Conservation (phyloP, 2,329 filamentous ascomycete genomes). For the Fusarium cyanostomum region DNA sequence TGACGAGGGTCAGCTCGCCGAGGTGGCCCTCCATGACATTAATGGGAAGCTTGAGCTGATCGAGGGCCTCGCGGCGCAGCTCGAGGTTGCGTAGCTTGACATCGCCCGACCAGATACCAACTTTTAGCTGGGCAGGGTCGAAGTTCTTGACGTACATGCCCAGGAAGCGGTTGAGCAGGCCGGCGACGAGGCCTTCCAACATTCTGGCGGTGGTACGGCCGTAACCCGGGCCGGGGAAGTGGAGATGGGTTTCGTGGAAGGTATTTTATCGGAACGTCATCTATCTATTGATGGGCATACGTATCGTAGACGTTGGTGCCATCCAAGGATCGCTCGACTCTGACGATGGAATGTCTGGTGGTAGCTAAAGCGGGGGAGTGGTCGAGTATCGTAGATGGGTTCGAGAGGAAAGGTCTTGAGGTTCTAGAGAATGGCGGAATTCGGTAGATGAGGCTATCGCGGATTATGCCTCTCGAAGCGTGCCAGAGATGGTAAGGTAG, state of each 20-base stretch:
- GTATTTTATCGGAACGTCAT: conserved; percentile 38
- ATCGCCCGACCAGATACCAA: conserved; percentile 98
- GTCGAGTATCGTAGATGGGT: conserved; percentile 1
- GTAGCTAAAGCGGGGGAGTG: conserved; percentile 18
- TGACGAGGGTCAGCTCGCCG: conserved; percentile 88
- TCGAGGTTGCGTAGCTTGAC: conserved; percentile 94
- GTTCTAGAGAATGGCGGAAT: conserved; percentile 10
- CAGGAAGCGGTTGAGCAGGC: conserved; percentile 97
- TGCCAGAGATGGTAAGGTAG: conserved; percentile 18
- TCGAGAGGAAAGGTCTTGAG: conserved; percentile 1
- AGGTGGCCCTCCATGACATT: conserved; percentile 97
- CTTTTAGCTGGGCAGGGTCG: conserved; percentile 95
- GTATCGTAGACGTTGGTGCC: conserved; percentile 29
- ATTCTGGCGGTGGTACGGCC: conserved; percentile 72
- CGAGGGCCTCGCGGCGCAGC: conserved; percentile 91
- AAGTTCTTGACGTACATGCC: conserved; percentile 99
- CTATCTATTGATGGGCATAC: conserved; percentile 32
- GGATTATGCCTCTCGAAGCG: conserved; percentile 14
- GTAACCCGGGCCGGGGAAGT: conserved; percentile 75
- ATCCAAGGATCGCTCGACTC: conserved; percentile 33
- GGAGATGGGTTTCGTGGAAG: conserved; percentile 23
- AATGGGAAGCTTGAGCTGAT: conserved; percentile 94
- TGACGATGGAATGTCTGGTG: not conserved
- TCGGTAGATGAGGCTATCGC: conserved; percentile 27
- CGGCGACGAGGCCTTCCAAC: conserved; percentile 97